Percentiles rank a stretch among this genome's conserved stretches.
phyloP scores from a whole-genome alignment of 768 basidiomycete species.

The Tylopilus rubrobrunneus region DNA sequence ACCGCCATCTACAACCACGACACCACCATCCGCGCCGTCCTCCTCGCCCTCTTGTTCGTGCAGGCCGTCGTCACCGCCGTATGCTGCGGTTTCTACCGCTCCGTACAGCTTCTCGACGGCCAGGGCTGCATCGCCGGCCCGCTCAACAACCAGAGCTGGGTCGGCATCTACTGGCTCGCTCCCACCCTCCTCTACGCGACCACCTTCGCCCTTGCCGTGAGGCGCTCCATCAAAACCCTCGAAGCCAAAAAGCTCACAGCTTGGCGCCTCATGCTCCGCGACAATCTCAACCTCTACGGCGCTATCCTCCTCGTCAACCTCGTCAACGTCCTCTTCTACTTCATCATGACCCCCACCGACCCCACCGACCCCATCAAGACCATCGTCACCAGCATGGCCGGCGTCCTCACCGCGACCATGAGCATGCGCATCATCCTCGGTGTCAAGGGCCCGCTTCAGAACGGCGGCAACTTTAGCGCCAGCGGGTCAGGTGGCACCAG shows the following conservation, averaged over 20 bases:
- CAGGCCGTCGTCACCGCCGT: conserved; percentile 74
- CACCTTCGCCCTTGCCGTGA: conserved; percentile 24
- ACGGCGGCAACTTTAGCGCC: conserved; percentile 69
- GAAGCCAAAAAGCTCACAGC: conserved; percentile 49
- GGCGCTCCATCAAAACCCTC: conserved; percentile 23
- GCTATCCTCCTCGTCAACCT: conserved; percentile 80
- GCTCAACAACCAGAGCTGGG: conserved; percentile 60
- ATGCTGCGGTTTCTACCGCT: conserved; percentile 74
- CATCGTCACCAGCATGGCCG: conserved; percentile 81
- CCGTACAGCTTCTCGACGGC: conserved; percentile 69
- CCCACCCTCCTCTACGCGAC: conserved; percentile 61
- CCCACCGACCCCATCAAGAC: conserved; percentile 68
- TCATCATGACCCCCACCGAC: conserved; percentile 68
- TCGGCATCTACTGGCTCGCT: conserved; percentile 81
- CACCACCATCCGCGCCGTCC: conserved; percentile 46
- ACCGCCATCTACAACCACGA: conserved; percentile 71
- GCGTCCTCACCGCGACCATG: conserved; percentile 86
- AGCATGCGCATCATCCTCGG: conserved; percentile 81
- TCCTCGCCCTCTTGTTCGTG: conserved; percentile 57
- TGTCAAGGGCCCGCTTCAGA: conserved; percentile 69
- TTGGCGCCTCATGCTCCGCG: conserved; percentile 90
- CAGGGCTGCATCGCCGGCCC: conserved; percentile 89
- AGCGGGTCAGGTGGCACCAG: conserved; percentile 42
- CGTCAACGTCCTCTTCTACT: conserved; percentile 84
- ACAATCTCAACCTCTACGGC: conserved; percentile 82